phyloP scores from a whole-genome alignment of 2,329 filamentous ascomycete genomes.

The Fusarium anguioides region DNA sequence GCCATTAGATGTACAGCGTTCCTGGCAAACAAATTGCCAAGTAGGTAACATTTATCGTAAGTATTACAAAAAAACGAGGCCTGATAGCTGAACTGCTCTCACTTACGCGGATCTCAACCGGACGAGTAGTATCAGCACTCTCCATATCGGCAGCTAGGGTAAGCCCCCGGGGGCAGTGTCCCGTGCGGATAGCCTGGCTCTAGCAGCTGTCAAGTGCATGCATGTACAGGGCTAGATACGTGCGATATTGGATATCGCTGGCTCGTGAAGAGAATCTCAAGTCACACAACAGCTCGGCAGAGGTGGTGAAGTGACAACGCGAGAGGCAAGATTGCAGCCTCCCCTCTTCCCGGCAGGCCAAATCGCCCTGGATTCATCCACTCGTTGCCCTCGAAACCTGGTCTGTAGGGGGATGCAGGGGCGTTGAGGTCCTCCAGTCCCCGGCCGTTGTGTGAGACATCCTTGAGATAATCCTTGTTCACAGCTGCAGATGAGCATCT shows the following conservation, averaged over 20 bases:
- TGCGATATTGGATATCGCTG: constrained; percentile 4
- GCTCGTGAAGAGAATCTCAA: not conserved
- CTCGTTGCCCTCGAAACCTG: constrained; percentile 20
- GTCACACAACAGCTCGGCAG: constrained; percentile 10
- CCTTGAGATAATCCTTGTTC: constrained; percentile 23
- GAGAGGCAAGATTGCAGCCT: constrained; percentile 29
- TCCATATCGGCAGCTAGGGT: constrained; percentile 28
- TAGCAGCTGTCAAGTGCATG: constrained; percentile 10
- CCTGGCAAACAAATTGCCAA: constrained; percentile 7
- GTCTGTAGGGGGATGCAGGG: constrained; percentile 32
- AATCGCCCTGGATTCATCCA: constrained; percentile 23
- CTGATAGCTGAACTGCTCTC: not conserved
- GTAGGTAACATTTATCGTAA: not conserved
- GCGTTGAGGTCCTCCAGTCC: constrained; percentile 22
- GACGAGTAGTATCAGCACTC: constrained; percentile 4
- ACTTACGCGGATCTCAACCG: constrained; percentile 34
- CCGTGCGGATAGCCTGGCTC: constrained; percentile 12
- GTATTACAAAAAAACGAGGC: not conserved
- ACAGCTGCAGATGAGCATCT: constrained; percentile 9
- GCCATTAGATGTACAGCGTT: not conserved
- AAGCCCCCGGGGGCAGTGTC: constrained; percentile 11
- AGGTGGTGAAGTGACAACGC: constrained; percentile 20
- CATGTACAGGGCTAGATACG: not conserved
- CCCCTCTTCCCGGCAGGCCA: not conserved
- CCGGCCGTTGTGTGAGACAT: constrained; percentile 28